Evolutionary conservation across 805 yeast genomes (phyloP).

Genomic region (Saccharomycopsis synnaedendra): DNA sequence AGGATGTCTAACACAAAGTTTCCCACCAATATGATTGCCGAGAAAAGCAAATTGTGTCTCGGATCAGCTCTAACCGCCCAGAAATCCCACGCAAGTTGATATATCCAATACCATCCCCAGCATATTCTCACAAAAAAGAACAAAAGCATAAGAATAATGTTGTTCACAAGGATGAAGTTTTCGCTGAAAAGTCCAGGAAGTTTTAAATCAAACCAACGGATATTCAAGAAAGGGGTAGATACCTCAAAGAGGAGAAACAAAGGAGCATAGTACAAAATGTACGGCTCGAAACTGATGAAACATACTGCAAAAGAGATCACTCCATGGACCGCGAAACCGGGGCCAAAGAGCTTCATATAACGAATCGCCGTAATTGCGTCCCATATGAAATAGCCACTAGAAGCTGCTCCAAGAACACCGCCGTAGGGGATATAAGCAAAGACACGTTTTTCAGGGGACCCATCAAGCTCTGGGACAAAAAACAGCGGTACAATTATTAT

Average conservation of each 20-base stretch:
- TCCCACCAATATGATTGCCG: slow-evolving; percentile 25
- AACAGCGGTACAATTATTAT: slow-evolving; percentile 49
- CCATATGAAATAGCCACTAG: slow-evolving; percentile 81
- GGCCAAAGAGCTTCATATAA: slow-evolving; percentile 49
- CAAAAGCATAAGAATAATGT: slow-evolving; percentile 46
- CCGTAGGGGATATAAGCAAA: slow-evolving; percentile 59
- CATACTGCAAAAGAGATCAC: slow-evolving; percentile 66
- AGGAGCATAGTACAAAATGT: slow-evolving; percentile 67
- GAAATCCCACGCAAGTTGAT: slow-evolving; percentile 35
- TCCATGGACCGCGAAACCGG: slow-evolving; percentile 67
- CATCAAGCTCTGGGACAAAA: slow-evolving; percentile 33
- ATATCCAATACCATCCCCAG: slow-evolving; percentile 74
- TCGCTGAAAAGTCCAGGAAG: slow-evolving; percentile 52
- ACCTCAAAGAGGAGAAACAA: slow-evolving; percentile 72
- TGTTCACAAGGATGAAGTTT: slow-evolving; percentile 45
- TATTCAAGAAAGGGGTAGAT: slow-evolving; percentile 81
- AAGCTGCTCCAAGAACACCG: slow-evolving; percentile 52
- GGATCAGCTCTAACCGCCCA: slow-evolving; percentile 27
- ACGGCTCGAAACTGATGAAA: slow-evolving; percentile 52
- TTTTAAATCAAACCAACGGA: slow-evolving; percentile 75
- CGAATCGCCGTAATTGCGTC: slow-evolving; percentile 55
- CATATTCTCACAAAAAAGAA: slow-evolving; percentile 66
- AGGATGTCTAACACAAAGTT: slow-evolving; percentile 53
- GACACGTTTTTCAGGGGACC: slow-evolving; percentile 31
- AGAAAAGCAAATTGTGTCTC: slow-evolving; percentile 33